phyloP scores from a whole-genome alignment of 2,329 filamentous ascomycete species.

The Tolypocladium tropicale region DNA sequence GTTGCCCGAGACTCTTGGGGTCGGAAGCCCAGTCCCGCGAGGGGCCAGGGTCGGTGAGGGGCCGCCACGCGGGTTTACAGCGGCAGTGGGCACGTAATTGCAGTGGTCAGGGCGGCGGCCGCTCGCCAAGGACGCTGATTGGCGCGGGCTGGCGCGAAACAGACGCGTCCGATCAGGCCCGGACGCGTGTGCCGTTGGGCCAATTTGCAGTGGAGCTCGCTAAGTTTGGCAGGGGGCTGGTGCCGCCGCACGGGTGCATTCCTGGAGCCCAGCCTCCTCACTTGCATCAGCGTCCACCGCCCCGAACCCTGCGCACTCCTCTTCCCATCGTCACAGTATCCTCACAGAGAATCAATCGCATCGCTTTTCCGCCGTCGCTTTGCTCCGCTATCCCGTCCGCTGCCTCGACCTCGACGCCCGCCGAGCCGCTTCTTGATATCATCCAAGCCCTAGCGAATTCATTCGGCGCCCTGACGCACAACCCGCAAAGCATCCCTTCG shows the following conservation, averaged over 20 bases:
- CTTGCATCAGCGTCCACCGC: slow-evolving; percentile 7
- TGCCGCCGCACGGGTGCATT: slow-evolving; percentile 6
- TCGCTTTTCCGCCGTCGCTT: slow-evolving; percentile 1
- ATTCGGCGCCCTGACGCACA: not conserved
- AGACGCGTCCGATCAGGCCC: slow-evolving; percentile 12
- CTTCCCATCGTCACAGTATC: slow-evolving; percentile 10
- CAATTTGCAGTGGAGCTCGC: not conserved
- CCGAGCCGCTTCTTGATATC: not conserved
- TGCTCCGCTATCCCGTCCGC: slow-evolving; percentile 1
- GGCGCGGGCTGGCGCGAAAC: slow-evolving; percentile 16
- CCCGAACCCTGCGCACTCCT: slow-evolving; percentile 8
- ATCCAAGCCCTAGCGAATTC: not conserved
- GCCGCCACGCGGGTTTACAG: not conserved
- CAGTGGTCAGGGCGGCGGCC: too few relatives aligned
- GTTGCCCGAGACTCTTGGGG: not conserved
- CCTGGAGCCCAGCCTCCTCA: slow-evolving; percentile 11
- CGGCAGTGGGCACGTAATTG: too few relatives aligned
- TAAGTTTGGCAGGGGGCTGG: slow-evolving; percentile 9
- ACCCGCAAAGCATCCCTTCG: not conserved
- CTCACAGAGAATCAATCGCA: slow-evolving; percentile 3
- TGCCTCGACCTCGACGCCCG: not conserved
- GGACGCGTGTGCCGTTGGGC: not conserved
- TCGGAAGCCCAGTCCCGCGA: not conserved
- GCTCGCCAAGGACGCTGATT: slow-evolving; percentile 5
- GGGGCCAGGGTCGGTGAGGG: not conserved